Conservation (phyloP, 208 protist genomes). For the Trypanosoma cruzi region DNA sequence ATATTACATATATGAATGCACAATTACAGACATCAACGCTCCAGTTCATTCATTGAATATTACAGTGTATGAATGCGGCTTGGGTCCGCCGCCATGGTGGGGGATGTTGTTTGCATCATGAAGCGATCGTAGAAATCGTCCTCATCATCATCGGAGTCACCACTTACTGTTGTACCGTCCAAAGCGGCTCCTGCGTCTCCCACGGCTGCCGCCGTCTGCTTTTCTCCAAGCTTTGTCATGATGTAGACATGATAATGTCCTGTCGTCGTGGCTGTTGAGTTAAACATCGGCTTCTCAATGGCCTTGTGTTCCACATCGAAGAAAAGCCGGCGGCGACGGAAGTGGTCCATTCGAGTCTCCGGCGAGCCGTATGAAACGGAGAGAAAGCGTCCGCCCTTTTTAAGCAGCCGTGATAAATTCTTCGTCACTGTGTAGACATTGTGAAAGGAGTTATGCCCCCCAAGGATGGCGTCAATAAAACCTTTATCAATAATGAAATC, state of each 20-base stretch:
- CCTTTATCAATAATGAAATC: conserved; percentile 93
- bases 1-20: no score
- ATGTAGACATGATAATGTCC: conserved; percentile 93
- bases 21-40: no score
- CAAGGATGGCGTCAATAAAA: conserved; percentile 84
- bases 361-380: conserved; percentile 89
- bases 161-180: conserved; percentile 14
- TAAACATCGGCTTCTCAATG: conserved; percentile 91
- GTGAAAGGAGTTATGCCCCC: conserved; percentile 90
- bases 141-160: conserved; percentile 78
- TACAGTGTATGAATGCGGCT: neutral
- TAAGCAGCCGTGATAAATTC: conserved; percentile 86
- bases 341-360: conserved; percentile 92
- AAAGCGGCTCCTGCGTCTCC: conserved; percentile 38
- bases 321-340: conserved; percentile 79
- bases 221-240: conserved; percentile 79
- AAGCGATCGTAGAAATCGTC: conserved; percentile 94
- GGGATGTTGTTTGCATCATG: conserved; percentile 77
- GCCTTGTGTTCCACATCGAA: conserved; percentile 89
- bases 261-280: conserved; percentile 64
- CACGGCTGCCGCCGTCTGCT: conserved; percentile 33
- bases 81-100: conserved; percentile 6
- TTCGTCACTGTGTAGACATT: conserved; percentile 89
- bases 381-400: conserved; percentile 86
- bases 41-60: no score